Evolutionary conservation across 164 flowering plant genomes (phyloP), one percentile per base, ranked within the genome.

Genomic region (Umbellularia californica): DNA sequence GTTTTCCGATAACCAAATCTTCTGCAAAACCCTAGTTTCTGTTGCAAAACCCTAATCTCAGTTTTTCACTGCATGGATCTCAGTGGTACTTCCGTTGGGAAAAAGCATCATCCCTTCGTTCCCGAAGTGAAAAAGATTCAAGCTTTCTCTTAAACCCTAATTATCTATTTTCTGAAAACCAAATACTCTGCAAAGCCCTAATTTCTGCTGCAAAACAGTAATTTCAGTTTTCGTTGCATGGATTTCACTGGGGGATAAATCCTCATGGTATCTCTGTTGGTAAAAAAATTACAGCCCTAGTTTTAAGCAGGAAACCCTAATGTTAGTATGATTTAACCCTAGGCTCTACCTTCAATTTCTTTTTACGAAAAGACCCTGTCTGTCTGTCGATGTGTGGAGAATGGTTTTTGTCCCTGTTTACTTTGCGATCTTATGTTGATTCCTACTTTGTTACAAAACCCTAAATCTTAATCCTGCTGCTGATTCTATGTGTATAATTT

Each of bases 61-160:
- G 20, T 14, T 14, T 55, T 55, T 14, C 60, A 55, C 5, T 55
- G 47, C 60, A 14, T 19, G 60, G 60, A 55, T 55, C 19, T 55
- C n/a, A 3, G 60, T 41, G 47, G 47, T 41, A 9, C 1, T 9
- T 41, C 47, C 1, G 5, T 30, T 5, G 35, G 35, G 35, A 30
- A 30, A 30, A 30, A 75, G 41, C 71, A 41, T 62, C 81, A 75
- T 63, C 84, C 88, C 35, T 87, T 89, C 50, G 90, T 83, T 73
- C 87, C 90, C 5, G 90, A 89, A 90, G 93, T 88, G 74, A 69
- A 35, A 15, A 15, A 50, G n/a, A 22, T 17, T n/a, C 58, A 12
- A 3, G 35, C 6, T 24, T 11, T 23, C 23, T 69, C 47, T 12
- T 62, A 33, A 72, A 28, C 67, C 74, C 65, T 19, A 12, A 52